Base-by-base conservation (phyloP, 2,329 filamentous ascomycete genomes). In the Bipolaris victoriae region DNA sequence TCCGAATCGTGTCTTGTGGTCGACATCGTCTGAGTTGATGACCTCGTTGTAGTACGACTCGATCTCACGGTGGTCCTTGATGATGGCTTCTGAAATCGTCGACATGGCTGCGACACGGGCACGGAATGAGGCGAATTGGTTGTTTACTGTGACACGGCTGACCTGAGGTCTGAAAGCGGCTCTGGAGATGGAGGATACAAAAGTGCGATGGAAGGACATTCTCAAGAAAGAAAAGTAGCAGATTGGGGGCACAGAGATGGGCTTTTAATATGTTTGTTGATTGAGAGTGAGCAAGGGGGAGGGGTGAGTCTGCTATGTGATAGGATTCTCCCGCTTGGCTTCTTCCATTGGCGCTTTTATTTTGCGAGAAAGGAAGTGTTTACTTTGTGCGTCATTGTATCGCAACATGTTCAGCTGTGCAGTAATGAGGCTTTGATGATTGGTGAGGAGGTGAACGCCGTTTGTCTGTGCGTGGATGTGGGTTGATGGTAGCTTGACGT, bases 1-100 rank as follows among this genome's bases (percentile, higher is more conserved):
- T 54, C 81, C 78, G 57, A 75, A 83, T 11, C 79, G 76, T 5
- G 71, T 73, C 52, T 79, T 76, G 24, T 79, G 74, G 31, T 82
- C 81, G 31, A 66, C 63, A 49, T 82, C 77, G 15, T 55, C 37
- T 1, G 58, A 57, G 39, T 76, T 73, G 55, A 80, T 60, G 35
- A 83, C 74, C 15, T 77, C 76, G 16, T 79, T 69, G 65, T 82
- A 82, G 61, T 77, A 79, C 2, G 72, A 59, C 52, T 79, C 73
- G 22, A 82, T 65, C 36, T 78, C 69, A 13, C 69, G 69, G 53
- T 82, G 79, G 61, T 82, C 80, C 16, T 62, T 56, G 43, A 71
- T 75, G 60, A 82, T 79, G 4, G 68, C 55, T 18, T 49, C 51
- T 24, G 52, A 55, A n/a, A 55, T 55, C 31, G 52, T 55, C 16